Evolutionary conservation across 2,329 filamentous ascomycete species (phyloP).

Genomic region (Pseudonectria foliicola): DNA sequence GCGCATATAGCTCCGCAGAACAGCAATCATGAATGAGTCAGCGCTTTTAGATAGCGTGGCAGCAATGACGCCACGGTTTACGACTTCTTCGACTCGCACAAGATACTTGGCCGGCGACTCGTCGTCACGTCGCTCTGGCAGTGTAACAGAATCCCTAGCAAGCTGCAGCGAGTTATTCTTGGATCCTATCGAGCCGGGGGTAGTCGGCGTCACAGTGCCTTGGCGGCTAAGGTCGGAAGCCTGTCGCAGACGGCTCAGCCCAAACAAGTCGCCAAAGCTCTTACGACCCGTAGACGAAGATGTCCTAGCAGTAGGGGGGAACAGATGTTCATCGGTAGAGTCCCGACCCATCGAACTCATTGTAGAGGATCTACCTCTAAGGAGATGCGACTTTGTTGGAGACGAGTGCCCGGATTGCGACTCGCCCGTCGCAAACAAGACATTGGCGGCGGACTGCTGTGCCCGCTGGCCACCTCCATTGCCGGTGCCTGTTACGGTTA

Average conservation of each 20-base stretch:
- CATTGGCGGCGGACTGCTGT: conserved; percentile 38
- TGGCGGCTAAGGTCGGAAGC: conserved; percentile 69
- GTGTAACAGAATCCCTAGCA: conserved; percentile 59
- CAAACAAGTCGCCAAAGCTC: conserved; percentile 86
- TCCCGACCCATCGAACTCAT: conserved; percentile 73
- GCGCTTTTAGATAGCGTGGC: conserved; percentile 78
- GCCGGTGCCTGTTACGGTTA: conserved; percentile 15
- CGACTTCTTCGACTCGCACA: conserved; percentile 69
- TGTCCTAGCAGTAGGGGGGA: conserved; percentile 61
- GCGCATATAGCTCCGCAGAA: conserved; percentile 90
- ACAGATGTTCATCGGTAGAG: conserved; percentile 63
- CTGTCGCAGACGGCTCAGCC: conserved; percentile 69
- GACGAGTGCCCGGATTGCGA: conserved; percentile 59
- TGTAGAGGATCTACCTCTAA: conserved; percentile 79
- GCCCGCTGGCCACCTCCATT: conserved; percentile 9
- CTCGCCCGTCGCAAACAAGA: conserved; percentile 35
- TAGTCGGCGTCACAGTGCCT: conserved; percentile 61
- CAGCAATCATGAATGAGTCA: conserved; percentile 75
- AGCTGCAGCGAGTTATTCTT: conserved; percentile 81
- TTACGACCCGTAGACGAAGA: conserved; percentile 87
- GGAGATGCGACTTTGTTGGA: conserved; percentile 51
- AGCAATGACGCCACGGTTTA: conserved; percentile 77
- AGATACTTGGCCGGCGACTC: conserved; percentile 90
- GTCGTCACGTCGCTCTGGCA: conserved; percentile 76
- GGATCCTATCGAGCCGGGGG: conserved; percentile 62